Evolutionary conservation across 2,329 filamentous ascomycete genomes (phyloP), one percentile per base, ranked within the genome.

Genomic region (Paracoccidioides lutzii): DNA sequence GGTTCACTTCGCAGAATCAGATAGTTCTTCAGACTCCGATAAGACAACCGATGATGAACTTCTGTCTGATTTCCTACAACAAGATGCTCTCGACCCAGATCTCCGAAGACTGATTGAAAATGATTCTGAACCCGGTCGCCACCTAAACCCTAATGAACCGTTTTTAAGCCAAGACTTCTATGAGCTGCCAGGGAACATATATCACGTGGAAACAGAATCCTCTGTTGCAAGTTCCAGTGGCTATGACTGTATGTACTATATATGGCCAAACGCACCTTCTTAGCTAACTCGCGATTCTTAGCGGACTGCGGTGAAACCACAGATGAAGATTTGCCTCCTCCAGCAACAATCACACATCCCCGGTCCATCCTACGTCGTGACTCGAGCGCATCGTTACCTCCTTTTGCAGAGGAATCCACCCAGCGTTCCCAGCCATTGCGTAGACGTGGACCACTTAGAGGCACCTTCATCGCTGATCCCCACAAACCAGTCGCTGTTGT

Each of bases 21-120:
- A 83, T 52, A 80, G 77, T 41, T 61, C 69, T 12, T 71, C 84
- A 56, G 84, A 88, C 62, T 85, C 80, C 41, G 59, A 61, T 58
- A 67, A 69, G 41, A 70, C 69, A 1, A 68, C 70, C 55, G 78
- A 81, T 58, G 80, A 82, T 59, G 80, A 89, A 60, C 88, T 88
- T 59, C 85, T 87, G 1, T 83, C 90, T 66, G 83, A 91, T 57
- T 91, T 91, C 68, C 76, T 90, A 56, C 82, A 86, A 52, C 85
- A 90, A 69, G 85, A 82, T 65, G 78, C 81, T 14, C 76, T 91
- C 4, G 86, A 89, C 62, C 84, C 85, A 5, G 78, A 78, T 53
- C 82, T 91, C 64, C 84, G 85, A 60, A 80, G 81, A 44, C 83
- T 88, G 71, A 85, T 90, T 60, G 85, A 90, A 66, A 78, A 80